phyloP scores from a whole-genome alignment of 495 filamentous ascomycete species.

The Geoglossum glabrum region DNA sequence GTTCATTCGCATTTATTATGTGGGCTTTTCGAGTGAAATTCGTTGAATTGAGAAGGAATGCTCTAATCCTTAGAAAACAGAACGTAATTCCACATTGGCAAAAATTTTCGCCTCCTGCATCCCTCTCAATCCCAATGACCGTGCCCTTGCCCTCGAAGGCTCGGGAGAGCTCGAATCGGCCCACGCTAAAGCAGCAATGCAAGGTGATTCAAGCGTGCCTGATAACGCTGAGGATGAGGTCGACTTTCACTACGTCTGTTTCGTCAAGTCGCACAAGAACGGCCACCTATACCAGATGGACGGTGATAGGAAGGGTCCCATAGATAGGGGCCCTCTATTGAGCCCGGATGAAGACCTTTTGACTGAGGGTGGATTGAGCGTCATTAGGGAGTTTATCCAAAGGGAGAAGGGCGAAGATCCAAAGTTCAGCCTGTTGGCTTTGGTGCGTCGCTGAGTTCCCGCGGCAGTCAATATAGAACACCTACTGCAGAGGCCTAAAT shows the following conservation, averaged over 20 bases:
- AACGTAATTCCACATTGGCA: neutral
- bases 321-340: conserved; percentile 9
- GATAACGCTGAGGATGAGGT: conserved; percentile 12
- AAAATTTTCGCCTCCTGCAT: neutral
- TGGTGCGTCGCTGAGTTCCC: conserved; percentile 6
- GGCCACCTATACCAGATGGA: conserved; percentile 14
- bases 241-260: conserved; percentile 15
- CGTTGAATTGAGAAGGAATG: neutral
- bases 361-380: conserved; percentile 5
- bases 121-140: conserved; percentile 1
- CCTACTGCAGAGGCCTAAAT: too few relatives aligned
- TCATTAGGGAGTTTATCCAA: conserved; percentile 8
- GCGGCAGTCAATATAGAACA: too few relatives aligned
- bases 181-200: conserved; percentile 10
- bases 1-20: neutral
- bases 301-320: conserved; percentile 13
- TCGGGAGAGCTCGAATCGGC: conserved; percentile 12
- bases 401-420: conserved; percentile 3
- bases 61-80: neutral
- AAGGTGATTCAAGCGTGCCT: conserved; percentile 12
- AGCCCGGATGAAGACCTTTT: conserved; percentile 11
- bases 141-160: conserved; percentile 9
- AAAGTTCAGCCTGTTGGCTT: conserved; percentile 16
- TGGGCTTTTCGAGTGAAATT: neutral
- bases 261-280: conserved; percentile 12